Base-by-base conservation (phyloP, 192 early-diverging fungal genomes). In the Irineochytrium annulatum region DNA sequence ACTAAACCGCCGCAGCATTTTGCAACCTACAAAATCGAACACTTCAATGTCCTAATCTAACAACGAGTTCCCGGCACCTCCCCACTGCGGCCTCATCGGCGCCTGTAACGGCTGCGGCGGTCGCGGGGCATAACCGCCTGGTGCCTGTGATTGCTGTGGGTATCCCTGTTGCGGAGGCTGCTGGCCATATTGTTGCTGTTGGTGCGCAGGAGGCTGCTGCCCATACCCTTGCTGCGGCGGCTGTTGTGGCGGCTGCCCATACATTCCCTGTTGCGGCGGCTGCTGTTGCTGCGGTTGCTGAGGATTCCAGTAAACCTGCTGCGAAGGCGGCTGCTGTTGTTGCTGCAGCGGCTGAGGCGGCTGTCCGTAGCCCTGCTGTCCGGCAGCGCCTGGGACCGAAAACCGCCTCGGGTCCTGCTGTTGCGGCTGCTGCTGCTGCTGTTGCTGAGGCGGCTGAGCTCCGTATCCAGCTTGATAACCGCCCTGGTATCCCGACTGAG, bases 241-340 rank as follows among this genome's bases (percentile, higher is more conserved):
- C 28, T 34, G n/a, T n/a, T n/a, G n/a, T n/a, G n/a, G n/a, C n/a
- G n/a, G 69, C 45, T 68, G 74, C 31, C 33, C 54, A 8, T 11
- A 46, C 28, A 53, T 41, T 3, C 39, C 37, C 34, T 31, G 74
- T 28, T 72, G 68, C 13, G 52, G 52, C 29, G 5, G 20, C 20
- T 33, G 30, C 34, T 54, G 55, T 37, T 22, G 53, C 16, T 22
- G 53, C 14, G 3, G 6, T 33, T 14, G 53, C 28, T 55, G 53
- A 41, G 37, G 37, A 41, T 8, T 41, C 37, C 8, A 13, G 37
- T 8, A n/a, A 41, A 13, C 8, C 28, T 51, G 53, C 24, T 57
- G 71, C n/a, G 31, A 46, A 8, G 41, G 57, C 39, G 43, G 56
- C n/a, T 75, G 70, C 28, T 75, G 68, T 51, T 46, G 71, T 39